Evolutionary conservation across 495 filamentous ascomycete species (phyloP), one percentile per base, ranked within the genome.

Genomic region (Trichoderma reesei): DNA sequence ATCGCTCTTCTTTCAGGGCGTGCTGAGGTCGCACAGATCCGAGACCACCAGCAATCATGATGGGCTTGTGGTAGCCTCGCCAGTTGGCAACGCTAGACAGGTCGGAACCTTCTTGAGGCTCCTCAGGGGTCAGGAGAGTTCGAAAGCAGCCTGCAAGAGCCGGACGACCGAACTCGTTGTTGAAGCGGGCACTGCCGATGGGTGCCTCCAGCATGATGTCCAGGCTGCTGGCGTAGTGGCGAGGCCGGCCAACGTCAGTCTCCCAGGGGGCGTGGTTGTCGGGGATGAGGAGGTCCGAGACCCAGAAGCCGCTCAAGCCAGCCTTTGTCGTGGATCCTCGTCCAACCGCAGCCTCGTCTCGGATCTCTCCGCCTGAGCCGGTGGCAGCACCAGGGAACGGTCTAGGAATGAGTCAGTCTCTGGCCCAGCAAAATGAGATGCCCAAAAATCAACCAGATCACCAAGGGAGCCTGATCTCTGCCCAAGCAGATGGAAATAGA

Each of bases 181-280:
- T 98, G 78, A 92, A 98, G 16, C 90, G 84, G 60, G 94, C 92
- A 68, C 90, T 92, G 34, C 94, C 94, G 67, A 98, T 92, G 1
- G 93, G 93, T 2, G 92, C 94, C 71, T 98, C 92, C 16, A 96
- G 78, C 92, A 98, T 98, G 68, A 98, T 97, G 70, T 98, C 91
- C 46, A 98, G 76, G 69, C 87, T 87, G 79, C 89, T 95, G 3
- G 95, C 91, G 65, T 96, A 93, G 75, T 98, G 95, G 31, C 84
- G 82, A 3, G 94, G 94, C 69, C 87, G 93, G 48, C 94, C 95
- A 64, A 96, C 83, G 68, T 96, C 88, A 7, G 89, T 78, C 72
- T 98, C 94, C 94, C 94, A 98, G 6, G 91, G 91, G 61, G 88
- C 85, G 31, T 77, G 74, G 65, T 89, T 81, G 6, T 85, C 91